phyloP scores from a whole-genome alignment of 2,329 filamentous ascomycete genomes.

The Coleophoma eucalyptorum region DNA sequence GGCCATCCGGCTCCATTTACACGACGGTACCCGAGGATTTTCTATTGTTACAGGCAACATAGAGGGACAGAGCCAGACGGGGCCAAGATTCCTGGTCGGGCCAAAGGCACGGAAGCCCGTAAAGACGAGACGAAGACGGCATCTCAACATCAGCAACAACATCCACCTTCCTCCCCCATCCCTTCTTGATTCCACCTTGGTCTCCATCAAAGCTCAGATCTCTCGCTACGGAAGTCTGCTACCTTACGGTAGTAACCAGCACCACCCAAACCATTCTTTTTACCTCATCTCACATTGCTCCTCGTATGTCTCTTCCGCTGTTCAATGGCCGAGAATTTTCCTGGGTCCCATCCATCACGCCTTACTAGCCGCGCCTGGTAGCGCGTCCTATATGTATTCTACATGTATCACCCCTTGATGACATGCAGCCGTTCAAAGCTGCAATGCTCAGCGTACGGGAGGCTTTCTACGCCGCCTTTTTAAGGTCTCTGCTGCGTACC shows the following conservation, averaged over 20 bases:
- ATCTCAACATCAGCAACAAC: too few species aligned
- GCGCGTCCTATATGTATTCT: conserved; percentile 12
- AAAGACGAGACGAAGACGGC: too few species aligned
- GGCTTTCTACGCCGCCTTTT: conserved; percentile 47
- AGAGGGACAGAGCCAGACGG: too few species aligned
- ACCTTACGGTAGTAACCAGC: not conserved
- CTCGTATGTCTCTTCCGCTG: not conserved
- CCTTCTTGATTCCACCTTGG: too few species aligned
- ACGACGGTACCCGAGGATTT: too few species aligned
- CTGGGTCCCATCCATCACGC: not conserved
- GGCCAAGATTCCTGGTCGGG: too few species aligned
- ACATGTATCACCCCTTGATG: conserved; percentile 25
- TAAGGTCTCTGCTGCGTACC: conserved; percentile 55
- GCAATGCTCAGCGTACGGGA: conserved; percentile 55
- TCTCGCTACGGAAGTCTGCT: too few species aligned
- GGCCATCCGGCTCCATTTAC: too few species aligned
- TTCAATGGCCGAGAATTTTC: not conserved
- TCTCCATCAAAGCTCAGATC: too few species aligned
- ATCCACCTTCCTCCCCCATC: too few species aligned
- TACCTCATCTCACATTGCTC: not conserved
- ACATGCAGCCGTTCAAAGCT: conserved; percentile 47
- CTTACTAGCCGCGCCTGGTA: conserved; percentile 2
- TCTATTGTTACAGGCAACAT: too few species aligned
- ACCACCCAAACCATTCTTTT: not conserved
- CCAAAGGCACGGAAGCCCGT: too few species aligned